Evolutionary conservation across 306 rosid genomes (phyloP).

Genomic region (Pyrus bretschneideri): DNA sequence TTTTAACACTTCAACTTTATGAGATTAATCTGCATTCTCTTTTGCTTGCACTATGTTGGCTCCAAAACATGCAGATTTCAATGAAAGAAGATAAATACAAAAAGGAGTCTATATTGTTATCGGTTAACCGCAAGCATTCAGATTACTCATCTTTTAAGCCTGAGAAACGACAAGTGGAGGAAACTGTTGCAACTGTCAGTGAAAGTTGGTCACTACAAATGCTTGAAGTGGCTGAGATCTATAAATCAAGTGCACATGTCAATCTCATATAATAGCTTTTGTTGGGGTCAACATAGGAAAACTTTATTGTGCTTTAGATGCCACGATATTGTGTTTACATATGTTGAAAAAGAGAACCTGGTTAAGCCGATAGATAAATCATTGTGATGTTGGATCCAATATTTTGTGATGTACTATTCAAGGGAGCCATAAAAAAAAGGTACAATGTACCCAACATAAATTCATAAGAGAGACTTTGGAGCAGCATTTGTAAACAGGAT

Average conservation of each 20-base stretch:
- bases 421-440: conserved; percentile 85
- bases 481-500: conserved; percentile 61
- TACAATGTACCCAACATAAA: conserved; percentile 71
- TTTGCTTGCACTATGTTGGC: conserved; percentile 7
- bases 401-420: conserved; percentile 79
- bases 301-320: conserved; percentile 72
- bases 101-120: conserved; percentile 56
- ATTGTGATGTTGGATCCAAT: conserved; percentile 56
- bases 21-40: not conserved
- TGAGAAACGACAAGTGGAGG: conserved; percentile 63
- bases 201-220: conserved; percentile 44
- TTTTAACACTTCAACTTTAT: not conserved
- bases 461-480: conserved; percentile 81
- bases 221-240: conserved; percentile 80
- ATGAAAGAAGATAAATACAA: conserved; percentile 87
- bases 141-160: conserved; percentile 83
- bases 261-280: conserved; percentile 68
- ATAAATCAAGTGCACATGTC: conserved; percentile 80
- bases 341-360: conserved; percentile 65
- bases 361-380: conserved; percentile 61
- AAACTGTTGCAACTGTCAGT: conserved; percentile 34
- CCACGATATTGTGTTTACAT: conserved; percentile 65
- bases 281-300: conserved; percentile 61
- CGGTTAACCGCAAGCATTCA: conserved; percentile 55
- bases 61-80: conserved; percentile 44